Evolutionary conservation across 768 basidiomycete genomes (phyloP).

Genomic region (Xerocomellus intermedius): DNA sequence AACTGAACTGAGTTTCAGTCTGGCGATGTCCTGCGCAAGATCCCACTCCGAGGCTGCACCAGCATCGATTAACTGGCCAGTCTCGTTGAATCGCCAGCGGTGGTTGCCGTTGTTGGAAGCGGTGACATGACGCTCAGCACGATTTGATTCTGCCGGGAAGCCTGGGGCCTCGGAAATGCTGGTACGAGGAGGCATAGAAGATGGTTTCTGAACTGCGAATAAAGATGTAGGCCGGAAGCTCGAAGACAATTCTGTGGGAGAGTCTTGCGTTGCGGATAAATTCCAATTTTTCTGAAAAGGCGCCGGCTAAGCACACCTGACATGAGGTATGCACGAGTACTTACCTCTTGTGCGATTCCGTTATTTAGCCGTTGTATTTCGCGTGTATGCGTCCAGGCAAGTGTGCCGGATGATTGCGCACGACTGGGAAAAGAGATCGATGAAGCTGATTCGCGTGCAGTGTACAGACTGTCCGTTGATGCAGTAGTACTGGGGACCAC

Average conservation of each 20-base stretch:
- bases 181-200: conserved; percentile 49
- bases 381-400: conserved; percentile 51
- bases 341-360: conserved; percentile 47
- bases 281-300: conserved; percentile 46
- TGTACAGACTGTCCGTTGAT: conserved; percentile 33
- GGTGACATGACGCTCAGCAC: conserved; percentile 40
- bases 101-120: conserved; percentile 36
- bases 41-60: conserved; percentile 62
- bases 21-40: conserved; percentile 69
- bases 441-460: conserved; percentile 37
- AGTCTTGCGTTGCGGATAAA: conserved; percentile 40
- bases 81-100: conserved; percentile 65
- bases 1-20: conserved; percentile 64
- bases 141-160: conserved; percentile 24
- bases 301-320: conserved; percentile 19
- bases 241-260: conserved; percentile 35
- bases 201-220: conserved; percentile 38
- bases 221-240: conserved; percentile 32
- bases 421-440: conserved; percentile 31
- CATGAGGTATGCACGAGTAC: conserved; percentile 27
- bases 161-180: conserved; percentile 25
- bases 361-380: conserved; percentile 35
- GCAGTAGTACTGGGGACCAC: conserved; percentile 59
- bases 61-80: conserved; percentile 59
- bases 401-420: conserved; percentile 32